phyloP scores from a whole-genome alignment of 345 rosid species.

The Alliaria petiolata region DNA sequence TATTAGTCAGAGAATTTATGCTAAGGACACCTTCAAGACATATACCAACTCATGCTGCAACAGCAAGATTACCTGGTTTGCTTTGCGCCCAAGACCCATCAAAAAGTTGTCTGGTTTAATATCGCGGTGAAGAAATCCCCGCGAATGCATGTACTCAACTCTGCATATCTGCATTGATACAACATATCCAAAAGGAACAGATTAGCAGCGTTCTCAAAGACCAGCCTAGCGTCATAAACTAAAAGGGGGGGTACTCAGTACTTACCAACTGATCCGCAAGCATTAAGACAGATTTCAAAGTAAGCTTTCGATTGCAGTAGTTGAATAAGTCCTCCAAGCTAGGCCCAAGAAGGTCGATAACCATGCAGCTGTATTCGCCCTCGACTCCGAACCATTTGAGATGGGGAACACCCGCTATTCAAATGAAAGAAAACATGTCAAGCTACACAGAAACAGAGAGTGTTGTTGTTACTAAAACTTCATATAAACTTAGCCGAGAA shows the following conservation, averaged over 20 bases:
- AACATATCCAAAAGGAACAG: background rate
- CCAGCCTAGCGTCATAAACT: background rate
- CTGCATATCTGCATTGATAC: slow-evolving; percentile 57
- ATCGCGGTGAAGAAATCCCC: slow-evolving; percentile 95
- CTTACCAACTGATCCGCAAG: slow-evolving; percentile 91
- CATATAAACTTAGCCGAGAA: background rate
- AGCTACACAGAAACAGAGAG: background rate
- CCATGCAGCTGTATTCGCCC: slow-evolving; percentile 80
- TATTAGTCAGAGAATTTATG: background rate
- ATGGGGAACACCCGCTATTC: slow-evolving; percentile 82
- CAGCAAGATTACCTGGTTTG: slow-evolving; percentile 71
- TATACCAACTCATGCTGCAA: background rate
- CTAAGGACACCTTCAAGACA: background rate
- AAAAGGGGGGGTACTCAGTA: background rate
- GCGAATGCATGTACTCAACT: slow-evolving; percentile 92
- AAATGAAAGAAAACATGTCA: background rate
- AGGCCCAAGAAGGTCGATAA: slow-evolving; percentile 92
- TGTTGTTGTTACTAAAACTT: background rate
- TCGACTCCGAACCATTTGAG: slow-evolving; percentile 93
- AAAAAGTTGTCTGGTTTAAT: slow-evolving; percentile 97
- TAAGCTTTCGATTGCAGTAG: slow-evolving; percentile 71
- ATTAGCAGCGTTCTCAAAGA: background rate
- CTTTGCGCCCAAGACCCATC: slow-evolving; percentile 93
- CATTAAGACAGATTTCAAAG: slow-evolving; percentile 86
- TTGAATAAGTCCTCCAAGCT: slow-evolving; percentile 91